Conservation (phyloP, 192 early-diverging fungal genomes). For the Helicostylum pulchrum region DNA sequence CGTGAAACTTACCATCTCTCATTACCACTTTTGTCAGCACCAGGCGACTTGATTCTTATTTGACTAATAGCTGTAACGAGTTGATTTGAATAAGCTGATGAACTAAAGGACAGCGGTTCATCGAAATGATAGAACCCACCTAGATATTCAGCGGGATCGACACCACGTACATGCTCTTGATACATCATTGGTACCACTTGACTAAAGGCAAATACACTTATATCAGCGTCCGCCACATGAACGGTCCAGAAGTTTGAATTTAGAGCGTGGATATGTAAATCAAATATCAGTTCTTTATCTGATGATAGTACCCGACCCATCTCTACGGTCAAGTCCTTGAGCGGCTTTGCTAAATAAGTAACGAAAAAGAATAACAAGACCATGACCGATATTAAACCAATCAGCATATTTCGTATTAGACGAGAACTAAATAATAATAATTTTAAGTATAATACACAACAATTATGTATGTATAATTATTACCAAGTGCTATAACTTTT, state of each 20-base stretch:
- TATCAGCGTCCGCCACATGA: conserved; percentile 51
- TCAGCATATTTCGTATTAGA: conserved; percentile 1
- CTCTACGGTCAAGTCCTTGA: conserved; percentile 23
- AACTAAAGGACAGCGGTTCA: conserved; percentile 30
- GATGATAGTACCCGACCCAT: conserved; percentile 60
- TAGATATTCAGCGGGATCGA: conserved; percentile 35
- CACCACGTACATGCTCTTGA: not conserved
- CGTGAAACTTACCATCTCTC: conserved; percentile 30
- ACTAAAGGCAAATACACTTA: conserved; percentile 61
- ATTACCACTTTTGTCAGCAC: conserved; percentile 37
- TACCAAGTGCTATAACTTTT: not conserved
- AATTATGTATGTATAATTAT: not conserved
- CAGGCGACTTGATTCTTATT: conserved; percentile 37
- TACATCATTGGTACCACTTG: conserved; percentile 23
- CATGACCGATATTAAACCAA: not conserved
- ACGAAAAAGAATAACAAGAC: not conserved
- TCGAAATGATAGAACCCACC: conserved; percentile 34
- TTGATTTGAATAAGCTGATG: conserved; percentile 19
- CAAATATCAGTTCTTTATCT: conserved; percentile 65
- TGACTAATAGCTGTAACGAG: conserved; percentile 22
- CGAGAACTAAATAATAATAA: conserved; percentile 3
- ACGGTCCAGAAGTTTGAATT: conserved; percentile 60
- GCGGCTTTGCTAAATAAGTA: conserved; percentile 18
- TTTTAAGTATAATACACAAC: not conserved
- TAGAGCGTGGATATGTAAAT: conserved; percentile 51